Percentiles rank a stretch among this genome's conserved stretches.
Conservation (phyloP, 2,329 filamentous ascomycete genomes). For the Hypoxylon sp. region DNA sequence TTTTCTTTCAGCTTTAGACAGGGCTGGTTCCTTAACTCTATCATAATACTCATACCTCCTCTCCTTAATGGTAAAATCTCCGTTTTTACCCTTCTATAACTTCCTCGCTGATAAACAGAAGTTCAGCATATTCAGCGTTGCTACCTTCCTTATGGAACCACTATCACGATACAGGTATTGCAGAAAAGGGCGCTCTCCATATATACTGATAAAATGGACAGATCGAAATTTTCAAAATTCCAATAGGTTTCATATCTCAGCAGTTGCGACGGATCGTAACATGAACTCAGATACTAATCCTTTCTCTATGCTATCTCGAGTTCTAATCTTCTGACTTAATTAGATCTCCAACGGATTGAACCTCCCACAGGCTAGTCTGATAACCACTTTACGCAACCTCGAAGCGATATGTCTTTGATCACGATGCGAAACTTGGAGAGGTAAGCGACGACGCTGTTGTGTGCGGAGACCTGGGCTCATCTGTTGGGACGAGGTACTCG, state of each 20-base stretch:
- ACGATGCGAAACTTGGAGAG: neutral
- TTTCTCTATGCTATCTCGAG: neutral
- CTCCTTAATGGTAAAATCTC: neutral
- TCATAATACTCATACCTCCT: neutral
- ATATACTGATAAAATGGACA: too few species aligned
- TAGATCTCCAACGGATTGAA: neutral
- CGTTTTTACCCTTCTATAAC: neutral
- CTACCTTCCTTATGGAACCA: neutral
- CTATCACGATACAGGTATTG: neutral
- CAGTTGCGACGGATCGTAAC: neutral
- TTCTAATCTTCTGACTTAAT: neutral
- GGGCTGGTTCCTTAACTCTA: neutral
- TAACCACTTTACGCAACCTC: neutral
- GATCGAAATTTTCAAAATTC: too few species aligned
- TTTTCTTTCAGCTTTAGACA: neutral
- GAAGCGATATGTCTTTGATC: neutral
- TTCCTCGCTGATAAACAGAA: neutral
- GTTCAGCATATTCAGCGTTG: neutral
- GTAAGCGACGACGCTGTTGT: neutral
- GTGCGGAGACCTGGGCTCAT: neutral
- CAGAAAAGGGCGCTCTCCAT: neutral
- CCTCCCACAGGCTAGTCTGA: neutral
- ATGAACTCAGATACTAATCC: neutral
- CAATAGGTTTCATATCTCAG: too few species aligned
- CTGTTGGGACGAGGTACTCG: neutral